Base-by-base conservation (phyloP, 2,329 filamentous ascomycete species). In the Orbilia javanica region DNA sequence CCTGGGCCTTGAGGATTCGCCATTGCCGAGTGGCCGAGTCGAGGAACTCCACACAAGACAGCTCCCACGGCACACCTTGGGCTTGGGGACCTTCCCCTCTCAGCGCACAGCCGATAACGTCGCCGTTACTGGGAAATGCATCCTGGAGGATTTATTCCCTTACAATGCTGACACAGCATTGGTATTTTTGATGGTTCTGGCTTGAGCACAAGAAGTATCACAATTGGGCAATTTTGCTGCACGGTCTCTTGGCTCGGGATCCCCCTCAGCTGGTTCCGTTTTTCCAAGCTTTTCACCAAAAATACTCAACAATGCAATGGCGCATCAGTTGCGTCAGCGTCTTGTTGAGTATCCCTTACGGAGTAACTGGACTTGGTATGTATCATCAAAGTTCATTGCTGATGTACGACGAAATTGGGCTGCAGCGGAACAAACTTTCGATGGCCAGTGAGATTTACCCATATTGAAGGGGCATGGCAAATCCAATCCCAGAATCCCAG, bases 401-500 rank as follows among this genome's bases (percentile, higher is more conserved):
- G 70, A 52, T 62, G 42, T 71, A 52, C 66, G 60, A 48, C 55
- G 57, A 77, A 77, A 77, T 77, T 70, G 71, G 66, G 60, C n/a
- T 63, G 36, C 34, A 18, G 60, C 57, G 57, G 57, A 66, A 39
- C 73, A 65, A 77, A 74, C 62, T 27, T 63, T 65, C 20, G 29
- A 50, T 53, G 66, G 46, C 73, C 73, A 77, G 73, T 77, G 42
- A 77, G 73, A 77, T 77, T 77, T 77, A 62, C 22, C 60, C 50
- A 63, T 77, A 77, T 77, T 76, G 73, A 70, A 77, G 73, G 73
- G 73, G 72, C 52, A 71, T 71, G 57, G 73, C 39, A 77, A 71
- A 67, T 70, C 57, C 57, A 76, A 44, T 65, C 48, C 66, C 18
- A 57, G 57, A 36, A 67, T 52, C 73, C 73, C 62, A 70, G 73